phyloP scores from a whole-genome alignment of 495 filamentous ascomycete species.

The Aspergillus leporis region DNA sequence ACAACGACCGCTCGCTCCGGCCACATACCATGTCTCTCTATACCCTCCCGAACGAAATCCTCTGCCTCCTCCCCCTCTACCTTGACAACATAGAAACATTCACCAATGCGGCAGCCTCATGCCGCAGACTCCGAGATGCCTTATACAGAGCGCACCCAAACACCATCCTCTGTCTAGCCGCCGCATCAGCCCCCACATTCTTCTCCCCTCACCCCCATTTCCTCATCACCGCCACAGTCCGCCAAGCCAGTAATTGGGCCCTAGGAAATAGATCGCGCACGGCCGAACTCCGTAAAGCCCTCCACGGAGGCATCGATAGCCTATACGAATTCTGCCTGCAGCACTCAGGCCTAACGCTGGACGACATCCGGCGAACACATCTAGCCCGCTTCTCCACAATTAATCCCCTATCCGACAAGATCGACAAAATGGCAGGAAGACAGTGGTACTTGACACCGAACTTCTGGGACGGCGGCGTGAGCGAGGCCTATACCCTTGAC shows the following conservation, averaged over 20 bases:
- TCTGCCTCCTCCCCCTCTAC: slow-evolving; percentile 30
- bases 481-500: slow-evolving; percentile 32
- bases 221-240: slow-evolving; percentile 34
- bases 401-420: slow-evolving; percentile 33
- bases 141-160: slow-evolving; percentile 4
- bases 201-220: slow-evolving; percentile 41
- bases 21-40: slow-evolving; percentile 3
- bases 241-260: slow-evolving; percentile 36
- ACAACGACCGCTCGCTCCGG: background rate
- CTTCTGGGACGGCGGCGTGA: slow-evolving; percentile 38
- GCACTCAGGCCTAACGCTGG: slow-evolving; percentile 32
- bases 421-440: slow-evolving; percentile 33
- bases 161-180: slow-evolving; percentile 34
- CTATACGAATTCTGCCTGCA: slow-evolving; percentile 35
- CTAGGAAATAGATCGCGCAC: slow-evolving; percentile 25
- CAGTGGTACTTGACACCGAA: slow-evolving; percentile 31
- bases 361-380: slow-evolving; percentile 34
- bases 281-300: slow-evolving; percentile 19
- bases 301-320: slow-evolving; percentile 27
- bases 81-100: slow-evolving; percentile 39
- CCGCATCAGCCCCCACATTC: slow-evolving; percentile 28
- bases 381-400: slow-evolving; percentile 30
- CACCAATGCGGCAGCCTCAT: slow-evolving; percentile 33
- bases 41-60: slow-evolving; percentile 31
- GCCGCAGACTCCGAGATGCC: slow-evolving; percentile 21